A percentile compares a stretch with the other conserved stretches of the same genome.
These are phyloP conservation scores for Aspergillus kassunensis DNA, from an alignment of 495 filamentous ascomycete species.

Conservation along the genomic window DNA sequence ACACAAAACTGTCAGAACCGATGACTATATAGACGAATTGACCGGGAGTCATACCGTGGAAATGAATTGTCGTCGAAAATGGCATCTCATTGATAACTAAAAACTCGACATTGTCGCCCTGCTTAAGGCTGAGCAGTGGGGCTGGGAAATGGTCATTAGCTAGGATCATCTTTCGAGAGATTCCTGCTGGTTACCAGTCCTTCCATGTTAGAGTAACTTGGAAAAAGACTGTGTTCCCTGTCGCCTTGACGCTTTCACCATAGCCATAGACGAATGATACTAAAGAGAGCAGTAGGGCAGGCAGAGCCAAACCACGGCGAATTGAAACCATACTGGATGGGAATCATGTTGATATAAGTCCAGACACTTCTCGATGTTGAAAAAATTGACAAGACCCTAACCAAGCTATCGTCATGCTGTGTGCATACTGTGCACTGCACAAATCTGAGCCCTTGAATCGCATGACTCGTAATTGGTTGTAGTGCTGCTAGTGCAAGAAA, in stretches of 20 bases:
- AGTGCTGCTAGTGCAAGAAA: too few relatives aligned
- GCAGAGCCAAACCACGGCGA: neutral
- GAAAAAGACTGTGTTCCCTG: constrained; percentile 16
- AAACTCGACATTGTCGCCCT: constrained; percentile 56
- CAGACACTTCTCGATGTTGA: too few relatives aligned
- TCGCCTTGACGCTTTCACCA: neutral
- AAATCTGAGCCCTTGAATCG: too few relatives aligned
- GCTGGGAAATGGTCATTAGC: constrained; percentile 56
- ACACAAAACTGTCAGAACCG: neutral
- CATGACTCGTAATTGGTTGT: too few relatives aligned
- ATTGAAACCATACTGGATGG: constrained; percentile 3
- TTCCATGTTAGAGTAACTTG: constrained; percentile 19
- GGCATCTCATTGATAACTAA: constrained; percentile 51
- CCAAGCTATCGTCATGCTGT: too few relatives aligned
- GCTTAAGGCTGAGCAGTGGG: constrained; percentile 47
- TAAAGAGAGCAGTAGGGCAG: constrained; percentile 7
- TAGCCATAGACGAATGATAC: constrained; percentile 6
- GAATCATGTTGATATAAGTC: too few relatives aligned
- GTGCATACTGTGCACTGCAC: too few relatives aligned
- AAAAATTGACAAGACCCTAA: too few relatives aligned
- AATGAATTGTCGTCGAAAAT: constrained; percentile 44
- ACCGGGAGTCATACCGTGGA: constrained; percentile 36
- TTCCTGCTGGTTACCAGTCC: constrained; percentile 15
- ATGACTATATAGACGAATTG: neutral
- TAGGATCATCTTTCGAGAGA: constrained; percentile 42